Conservation (phyloP, 2,329 filamentous ascomycete genomes). For the Didymella sp. region DNA sequence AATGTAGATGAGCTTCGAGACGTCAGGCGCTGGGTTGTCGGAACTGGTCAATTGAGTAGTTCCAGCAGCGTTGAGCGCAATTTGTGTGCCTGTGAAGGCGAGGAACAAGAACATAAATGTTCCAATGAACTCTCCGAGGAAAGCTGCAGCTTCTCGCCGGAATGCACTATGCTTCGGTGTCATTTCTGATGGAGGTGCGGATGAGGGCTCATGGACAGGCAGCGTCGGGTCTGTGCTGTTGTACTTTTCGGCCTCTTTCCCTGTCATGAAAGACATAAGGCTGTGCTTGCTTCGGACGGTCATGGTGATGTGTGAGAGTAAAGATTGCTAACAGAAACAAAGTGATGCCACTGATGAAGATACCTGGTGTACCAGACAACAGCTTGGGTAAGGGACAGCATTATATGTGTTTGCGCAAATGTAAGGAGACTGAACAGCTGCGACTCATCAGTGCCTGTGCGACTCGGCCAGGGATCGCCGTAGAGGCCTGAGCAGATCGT, state of each 20-base stretch:
- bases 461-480: conserved; percentile 16
- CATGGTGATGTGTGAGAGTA: conserved; percentile 5
- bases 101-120: conserved; percentile 55
- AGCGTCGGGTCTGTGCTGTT: conserved; percentile 14
- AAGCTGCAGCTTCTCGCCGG: conserved; percentile 32
- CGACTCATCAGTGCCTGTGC: conserved; percentile 10
- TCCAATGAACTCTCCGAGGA: conserved; percentile 54
- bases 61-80: conserved; percentile 54
- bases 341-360: not conserved
- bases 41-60: conserved; percentile 37
- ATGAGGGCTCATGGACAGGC: conserved; percentile 23
- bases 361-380: not conserved
- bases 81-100: conserved; percentile 51
- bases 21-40: conserved; percentile 21
- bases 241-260: conserved; percentile 13
- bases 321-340: not conserved
- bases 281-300: conserved; percentile 20
- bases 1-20: conserved; percentile 47
- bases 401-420: conserved; percentile 18
- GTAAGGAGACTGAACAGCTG: conserved; percentile 13
- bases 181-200: conserved; percentile 14
- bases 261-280: conserved; percentile 20
- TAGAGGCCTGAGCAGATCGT: conserved; percentile 17
- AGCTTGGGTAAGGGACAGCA: conserved; percentile 5
- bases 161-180: conserved; percentile 8